Evolutionary conservation across 768 basidiomycete genomes (phyloP), one percentile per base, ranked within the genome.

Genomic region (Leucocoprinus birnbaumii): DNA sequence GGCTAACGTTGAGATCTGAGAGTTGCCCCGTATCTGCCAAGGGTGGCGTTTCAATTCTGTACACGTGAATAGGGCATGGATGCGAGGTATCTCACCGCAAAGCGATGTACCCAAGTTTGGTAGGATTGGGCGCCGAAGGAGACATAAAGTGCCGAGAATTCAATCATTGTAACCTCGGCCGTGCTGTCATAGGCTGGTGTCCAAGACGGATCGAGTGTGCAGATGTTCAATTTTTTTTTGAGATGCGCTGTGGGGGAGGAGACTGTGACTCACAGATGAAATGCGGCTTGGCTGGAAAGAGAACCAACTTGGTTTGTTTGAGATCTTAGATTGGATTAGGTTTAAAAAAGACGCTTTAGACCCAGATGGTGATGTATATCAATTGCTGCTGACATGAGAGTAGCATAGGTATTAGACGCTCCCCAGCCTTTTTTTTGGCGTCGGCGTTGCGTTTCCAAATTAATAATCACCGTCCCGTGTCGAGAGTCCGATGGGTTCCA

Each of bases 31-130:
- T 55, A 55, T 49, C 54, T 55, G 47, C 45, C 54, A 44, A 43
- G 41, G 14, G 41, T 49, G 54, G 47, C 47, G 48, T 49, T 55
- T 55, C 47, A 49, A 55, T 49, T 55, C 40, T 48, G 26, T 48
- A 55, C 54, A 55, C 54, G 54, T 55, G 54, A 55, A 55, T 48
- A 24, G 47, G 31, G 54, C 54, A 55, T 49, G 48, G 40, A 55
- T 24, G 16, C 54, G 48, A 55, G 47, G 47, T 49, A 43, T 42
- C 31, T 43, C 19, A 43, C 47, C 40, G 19, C 48, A 44, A 41
- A 10, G 41, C 26, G 37, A 38, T 19, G 31, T n/a, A n/a, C n/a
- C 34, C 35, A 26, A 34, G 21, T 53, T 51, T 41, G 37, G 41
- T 38, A 22, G 47, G 54, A 26, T 26, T 18, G n/a, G 37, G 44